phyloP scores from a whole-genome alignment of 108 stramenopile genomes.

The Nitzschia sp. region DNA sequence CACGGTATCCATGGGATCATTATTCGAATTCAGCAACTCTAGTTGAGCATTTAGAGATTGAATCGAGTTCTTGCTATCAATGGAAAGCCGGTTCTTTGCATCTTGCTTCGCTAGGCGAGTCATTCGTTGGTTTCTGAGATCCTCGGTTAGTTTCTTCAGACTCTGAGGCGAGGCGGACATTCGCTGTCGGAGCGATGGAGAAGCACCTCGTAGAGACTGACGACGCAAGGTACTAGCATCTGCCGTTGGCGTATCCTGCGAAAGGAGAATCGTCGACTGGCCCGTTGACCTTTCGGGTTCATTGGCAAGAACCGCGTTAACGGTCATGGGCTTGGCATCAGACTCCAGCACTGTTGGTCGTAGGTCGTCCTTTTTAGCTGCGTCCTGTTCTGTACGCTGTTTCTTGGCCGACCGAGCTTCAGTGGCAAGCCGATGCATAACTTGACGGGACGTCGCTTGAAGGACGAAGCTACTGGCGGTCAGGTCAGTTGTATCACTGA shows the following conservation, averaged over 20 bases:
- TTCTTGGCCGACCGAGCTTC: background rate
- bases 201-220: conserved; percentile 2
- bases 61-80: conserved; percentile 15
- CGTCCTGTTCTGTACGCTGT: background rate
- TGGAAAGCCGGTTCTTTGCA: conserved; percentile 25
- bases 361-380: background rate
- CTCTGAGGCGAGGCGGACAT: conserved; percentile 18
- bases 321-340: background rate
- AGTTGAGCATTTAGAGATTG: conserved; percentile 28
- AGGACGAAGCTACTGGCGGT: conserved; percentile 76
- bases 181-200: conserved; percentile 28
- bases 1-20: background rate
- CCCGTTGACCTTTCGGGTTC: background rate
- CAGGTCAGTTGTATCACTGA: conserved; percentile 83
- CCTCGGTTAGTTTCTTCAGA: conserved; percentile 22
- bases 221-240: background rate
- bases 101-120: conserved; percentile 24
- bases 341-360: background rate
- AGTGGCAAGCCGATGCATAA: background rate
- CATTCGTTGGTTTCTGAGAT: conserved; percentile 24
- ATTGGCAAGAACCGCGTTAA: background rate
- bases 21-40: conserved; percentile 15
- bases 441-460: conserved; percentile 36
- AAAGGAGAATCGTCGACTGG: background rate
- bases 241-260: background rate